Base-by-base conservation (phyloP, 495 filamentous ascomycete genomes). In the Penicillium fimorum region DNA sequence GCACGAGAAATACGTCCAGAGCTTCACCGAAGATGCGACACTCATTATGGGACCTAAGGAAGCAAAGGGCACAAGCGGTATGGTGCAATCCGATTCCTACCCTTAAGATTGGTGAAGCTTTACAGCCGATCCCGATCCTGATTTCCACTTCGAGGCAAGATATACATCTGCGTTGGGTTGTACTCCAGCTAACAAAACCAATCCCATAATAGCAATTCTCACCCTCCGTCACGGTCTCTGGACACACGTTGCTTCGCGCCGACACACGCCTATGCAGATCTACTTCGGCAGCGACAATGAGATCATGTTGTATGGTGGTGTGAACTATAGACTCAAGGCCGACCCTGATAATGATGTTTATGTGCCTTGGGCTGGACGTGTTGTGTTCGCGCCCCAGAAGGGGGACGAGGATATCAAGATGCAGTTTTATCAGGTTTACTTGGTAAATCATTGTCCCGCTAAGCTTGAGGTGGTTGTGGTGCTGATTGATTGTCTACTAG, bases 341-440 rank as follows among this genome's bases (percentile, higher is more conserved):
- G 72, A 80, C 52, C 62, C 73, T 2, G 64, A 61, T 44, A 73
- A 70, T 18, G 77, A 81, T 1, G 64, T 75, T 5, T 68, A 76
- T 59, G 63, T 78, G 30, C 70, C 70, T 4, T 87, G 83, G 83
- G 79, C 81, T 43, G 84, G 77, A 30, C 65, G 78, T 50, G 82
- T 79, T 46, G 72, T 77, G 15, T 74, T 87, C 69, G 75, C 61
- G 43, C 58, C 59, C 33, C 35, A 62, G 10, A 65, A 78, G 61
- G 73, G 70, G 30, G 74, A 67, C 4, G 76, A 72, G 22, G 70
- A 49, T 35, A 70, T 80, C 59, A 82, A 77, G 71, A 82, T 86
- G 81, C 71, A 67, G 55, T 83, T 82, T 61, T 87, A 87, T 75
- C 83, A 86, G 69, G 84, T 87, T 55, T 87, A 85, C 70, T 66